Conservation (phyloP, 768 basidiomycete genomes). For the Auriscalpium vulgare region DNA sequence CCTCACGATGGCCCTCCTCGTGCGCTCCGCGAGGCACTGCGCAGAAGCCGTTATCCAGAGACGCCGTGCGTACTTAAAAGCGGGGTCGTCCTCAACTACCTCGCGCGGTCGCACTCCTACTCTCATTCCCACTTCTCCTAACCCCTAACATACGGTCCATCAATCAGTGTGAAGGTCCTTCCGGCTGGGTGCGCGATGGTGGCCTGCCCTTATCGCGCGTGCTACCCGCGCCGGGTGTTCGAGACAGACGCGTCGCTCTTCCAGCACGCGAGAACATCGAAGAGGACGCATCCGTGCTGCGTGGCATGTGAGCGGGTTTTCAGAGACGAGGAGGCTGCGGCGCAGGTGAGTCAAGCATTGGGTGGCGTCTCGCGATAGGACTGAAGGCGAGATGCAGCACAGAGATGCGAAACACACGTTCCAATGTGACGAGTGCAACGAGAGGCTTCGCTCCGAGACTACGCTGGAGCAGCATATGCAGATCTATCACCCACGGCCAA, state of each 20-base stretch:
- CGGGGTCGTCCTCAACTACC: neutral
- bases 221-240: neutral
- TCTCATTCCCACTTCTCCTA: neutral
- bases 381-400: conserved; percentile 1
- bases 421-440: conserved; percentile 4
- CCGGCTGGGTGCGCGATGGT: neutral
- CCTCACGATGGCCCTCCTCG: neutral
- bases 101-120: neutral
- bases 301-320: neutral
- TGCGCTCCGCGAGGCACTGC: neutral
- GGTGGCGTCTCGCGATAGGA: neutral
- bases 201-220: neutral
- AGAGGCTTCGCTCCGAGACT: conserved; percentile 8
- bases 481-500: conserved; percentile 6
- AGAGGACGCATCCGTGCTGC: neutral
- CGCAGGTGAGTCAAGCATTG: neutral
- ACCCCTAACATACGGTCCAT: neutral
- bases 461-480: conserved; percentile 13
- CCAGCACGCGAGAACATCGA: neutral
- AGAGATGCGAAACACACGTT: conserved; percentile 12
- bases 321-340: neutral
- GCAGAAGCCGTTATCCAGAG: neutral
- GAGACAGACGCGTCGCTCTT: neutral
- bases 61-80: neutral
- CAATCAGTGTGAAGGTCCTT: neutral